Evolutionary conservation across 2,329 filamentous ascomycete species (phyloP).

Genomic region (Hypomyces perniciosus): DNA sequence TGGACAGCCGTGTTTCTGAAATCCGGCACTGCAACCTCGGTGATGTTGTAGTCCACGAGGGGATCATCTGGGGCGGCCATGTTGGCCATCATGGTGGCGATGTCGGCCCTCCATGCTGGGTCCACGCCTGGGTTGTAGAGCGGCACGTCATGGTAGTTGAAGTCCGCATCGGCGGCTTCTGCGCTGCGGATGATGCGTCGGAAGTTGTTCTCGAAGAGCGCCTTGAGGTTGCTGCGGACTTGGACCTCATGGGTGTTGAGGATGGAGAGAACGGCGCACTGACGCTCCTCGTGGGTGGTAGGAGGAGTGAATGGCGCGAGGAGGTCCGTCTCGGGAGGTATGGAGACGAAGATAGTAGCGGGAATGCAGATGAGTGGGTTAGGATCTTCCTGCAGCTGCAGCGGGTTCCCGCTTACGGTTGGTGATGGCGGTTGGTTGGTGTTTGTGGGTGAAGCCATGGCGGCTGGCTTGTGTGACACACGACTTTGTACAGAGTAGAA

Average conservation of each 20-base stretch:
- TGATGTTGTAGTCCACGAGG: slow-evolving; percentile 9
- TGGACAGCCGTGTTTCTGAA: slow-evolving; percentile 5
- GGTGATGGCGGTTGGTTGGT: not conserved
- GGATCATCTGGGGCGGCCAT: slow-evolving; percentile 24
- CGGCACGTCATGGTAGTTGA: not conserved
- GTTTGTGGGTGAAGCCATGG: not conserved
- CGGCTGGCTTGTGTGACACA: too few species aligned
- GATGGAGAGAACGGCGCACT: slow-evolving; percentile 17
- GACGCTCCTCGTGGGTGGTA: slow-evolving; percentile 12
- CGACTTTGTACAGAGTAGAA: too few species aligned
- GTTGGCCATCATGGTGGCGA: slow-evolving; percentile 24
- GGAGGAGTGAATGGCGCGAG: slow-evolving; percentile 15
- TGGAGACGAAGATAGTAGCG: slow-evolving; percentile 30
- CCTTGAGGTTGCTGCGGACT: slow-evolving; percentile 26
- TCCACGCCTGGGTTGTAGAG: not conserved
- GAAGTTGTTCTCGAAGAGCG: slow-evolving; percentile 26
- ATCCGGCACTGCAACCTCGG: slow-evolving; percentile 14
- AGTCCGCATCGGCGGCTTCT: not conserved
- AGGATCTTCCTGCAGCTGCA: not conserved
- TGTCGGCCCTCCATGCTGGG: slow-evolving; percentile 1
- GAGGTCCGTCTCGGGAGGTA: slow-evolving; percentile 21
- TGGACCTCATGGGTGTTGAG: slow-evolving; percentile 22
- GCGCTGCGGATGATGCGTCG: slow-evolving; percentile 24
- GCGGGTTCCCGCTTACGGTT: not conserved
- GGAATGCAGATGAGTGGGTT: slow-evolving; percentile 18